Evolutionary conservation across 495 filamentous ascomycete species (phyloP).

Genomic region (Trichoderma erinaceum): DNA sequence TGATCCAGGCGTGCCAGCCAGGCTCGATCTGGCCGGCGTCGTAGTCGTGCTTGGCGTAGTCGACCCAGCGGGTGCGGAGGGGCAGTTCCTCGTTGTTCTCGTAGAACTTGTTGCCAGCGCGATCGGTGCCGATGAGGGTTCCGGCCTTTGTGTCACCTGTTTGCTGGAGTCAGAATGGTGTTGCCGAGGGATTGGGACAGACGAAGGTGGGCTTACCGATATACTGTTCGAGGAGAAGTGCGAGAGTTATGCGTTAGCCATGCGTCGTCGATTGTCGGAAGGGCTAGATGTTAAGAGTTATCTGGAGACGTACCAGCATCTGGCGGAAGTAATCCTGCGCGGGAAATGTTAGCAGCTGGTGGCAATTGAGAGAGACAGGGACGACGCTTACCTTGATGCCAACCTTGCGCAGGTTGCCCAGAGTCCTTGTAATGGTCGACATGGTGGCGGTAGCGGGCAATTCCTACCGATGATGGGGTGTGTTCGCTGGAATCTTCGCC

Average conservation of each 20-base stretch:
- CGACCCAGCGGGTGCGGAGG: constrained; percentile 94
- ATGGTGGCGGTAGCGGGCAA: constrained; percentile 53
- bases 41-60: constrained; percentile 83
- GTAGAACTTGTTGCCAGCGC: constrained; percentile 94
- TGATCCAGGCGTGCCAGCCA: constrained; percentile 97
- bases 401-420: constrained; percentile 79
- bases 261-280: constrained; percentile 8
- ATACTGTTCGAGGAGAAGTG: constrained; percentile 44
- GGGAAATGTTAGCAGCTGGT: constrained; percentile 21
- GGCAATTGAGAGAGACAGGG: neutral
- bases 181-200: neutral
- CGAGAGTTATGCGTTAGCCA: constrained; percentile 26
- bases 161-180: constrained; percentile 26
- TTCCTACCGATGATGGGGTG: neutral
- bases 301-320: constrained; percentile 66
- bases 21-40: constrained; percentile 88
- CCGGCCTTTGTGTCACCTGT: constrained; percentile 93
- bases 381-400: constrained; percentile 65
- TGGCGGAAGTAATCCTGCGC: constrained; percentile 80
- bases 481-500: neutral
- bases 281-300: constrained; percentile 3
- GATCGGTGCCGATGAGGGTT: constrained; percentile 75
- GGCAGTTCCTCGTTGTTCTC: constrained; percentile 96
- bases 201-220: constrained; percentile 49
- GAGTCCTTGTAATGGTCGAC: constrained; percentile 84